phyloP scores from a whole-genome alignment of 352 stramenopile genomes.

The Globisporangium okanoganense region DNA sequence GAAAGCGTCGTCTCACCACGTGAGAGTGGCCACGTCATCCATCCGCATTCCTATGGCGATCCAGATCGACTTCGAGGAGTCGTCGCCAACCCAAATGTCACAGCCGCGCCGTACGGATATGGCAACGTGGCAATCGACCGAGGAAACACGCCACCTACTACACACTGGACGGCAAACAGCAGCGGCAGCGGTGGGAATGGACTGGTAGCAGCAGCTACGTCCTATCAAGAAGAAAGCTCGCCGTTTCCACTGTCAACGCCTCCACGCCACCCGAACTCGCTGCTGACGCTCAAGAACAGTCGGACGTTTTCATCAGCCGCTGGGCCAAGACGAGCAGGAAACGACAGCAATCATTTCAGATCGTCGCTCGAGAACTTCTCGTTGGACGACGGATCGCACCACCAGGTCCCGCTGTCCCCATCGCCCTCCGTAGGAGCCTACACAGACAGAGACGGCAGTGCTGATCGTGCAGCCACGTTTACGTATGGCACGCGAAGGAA shows the following conservation, averaged over 20 bases:
- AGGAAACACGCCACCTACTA: slow-evolving; percentile 15
- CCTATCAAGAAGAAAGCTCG: slow-evolving; percentile 34
- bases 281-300: slow-evolving; percentile 38
- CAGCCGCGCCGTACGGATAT: slow-evolving; percentile 68
- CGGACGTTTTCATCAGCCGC: slow-evolving; percentile 29
- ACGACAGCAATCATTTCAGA: slow-evolving; percentile 27
- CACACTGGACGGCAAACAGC: slow-evolving; percentile 21
- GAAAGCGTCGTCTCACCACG: slow-evolving; percentile 19
- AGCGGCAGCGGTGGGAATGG: slow-evolving; percentile 24
- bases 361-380: slow-evolving; percentile 70
- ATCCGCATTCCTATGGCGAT: slow-evolving; percentile 71
- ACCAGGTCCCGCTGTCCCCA: slow-evolving; percentile 7
- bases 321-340: slow-evolving; percentile 11
- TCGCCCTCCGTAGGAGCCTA: slow-evolving; percentile 14
- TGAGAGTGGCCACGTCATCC: slow-evolving; percentile 30
- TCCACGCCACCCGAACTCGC: slow-evolving; percentile 60
- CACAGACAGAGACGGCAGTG: not conserved
- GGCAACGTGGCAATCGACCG: slow-evolving; percentile 68
- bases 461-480: slow-evolving; percentile 10
- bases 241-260: slow-evolving; percentile 60
- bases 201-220: slow-evolving; percentile 26
- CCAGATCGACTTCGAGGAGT: slow-evolving; percentile 41
- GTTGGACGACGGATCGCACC: slow-evolving; percentile 28
- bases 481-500: slow-evolving; percentile 22
- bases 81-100: slow-evolving; percentile 58